A percentile compares a stretch with the other conserved stretches of the same genome.
Conservation (phyloP, 2,329 filamentous ascomycete species). For the Clonostachys sp. region DNA sequence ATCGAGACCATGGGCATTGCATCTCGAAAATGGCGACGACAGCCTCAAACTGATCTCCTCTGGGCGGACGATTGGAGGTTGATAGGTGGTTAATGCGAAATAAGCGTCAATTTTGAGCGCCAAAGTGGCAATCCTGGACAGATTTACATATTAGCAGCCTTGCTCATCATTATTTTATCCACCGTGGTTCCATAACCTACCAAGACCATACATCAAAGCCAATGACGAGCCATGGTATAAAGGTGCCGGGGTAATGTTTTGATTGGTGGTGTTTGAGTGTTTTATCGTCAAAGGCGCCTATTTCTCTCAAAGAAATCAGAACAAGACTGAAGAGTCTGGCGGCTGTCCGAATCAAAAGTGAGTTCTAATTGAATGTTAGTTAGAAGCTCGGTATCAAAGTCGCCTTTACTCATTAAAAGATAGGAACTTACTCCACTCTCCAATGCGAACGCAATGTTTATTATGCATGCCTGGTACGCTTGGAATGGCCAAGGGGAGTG, state of each 20-base stretch:
- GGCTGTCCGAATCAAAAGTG: slow-evolving; percentile 20
- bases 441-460: slow-evolving; percentile 33
- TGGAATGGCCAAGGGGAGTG: slow-evolving; percentile 16
- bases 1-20: slow-evolving; percentile 29
- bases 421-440: slow-evolving; percentile 21
- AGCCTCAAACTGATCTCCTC: slow-evolving; percentile 30
- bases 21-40: slow-evolving; percentile 23
- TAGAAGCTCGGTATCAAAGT: neutral
- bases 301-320: slow-evolving; percentile 23
- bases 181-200: neutral
- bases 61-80: slow-evolving; percentile 20
- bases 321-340: slow-evolving; percentile 26
- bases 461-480: slow-evolving; percentile 24
- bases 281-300: slow-evolving; percentile 26
- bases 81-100: slow-evolving; percentile 20
- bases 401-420: neutral
- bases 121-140: no score
- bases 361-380: slow-evolving; percentile 14
- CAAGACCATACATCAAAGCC: neutral
- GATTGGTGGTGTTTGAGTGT: slow-evolving; percentile 25
- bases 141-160: slow-evolving; percentile 16
- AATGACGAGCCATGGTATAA: slow-evolving; percentile 24
- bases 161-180: slow-evolving; percentile 12
- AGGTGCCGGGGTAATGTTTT: slow-evolving; percentile 26
- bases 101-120: slow-evolving; percentile 31